phyloP scores from a whole-genome alignment of 345 rosid species.

The Noccaea caerulescens region DNA sequence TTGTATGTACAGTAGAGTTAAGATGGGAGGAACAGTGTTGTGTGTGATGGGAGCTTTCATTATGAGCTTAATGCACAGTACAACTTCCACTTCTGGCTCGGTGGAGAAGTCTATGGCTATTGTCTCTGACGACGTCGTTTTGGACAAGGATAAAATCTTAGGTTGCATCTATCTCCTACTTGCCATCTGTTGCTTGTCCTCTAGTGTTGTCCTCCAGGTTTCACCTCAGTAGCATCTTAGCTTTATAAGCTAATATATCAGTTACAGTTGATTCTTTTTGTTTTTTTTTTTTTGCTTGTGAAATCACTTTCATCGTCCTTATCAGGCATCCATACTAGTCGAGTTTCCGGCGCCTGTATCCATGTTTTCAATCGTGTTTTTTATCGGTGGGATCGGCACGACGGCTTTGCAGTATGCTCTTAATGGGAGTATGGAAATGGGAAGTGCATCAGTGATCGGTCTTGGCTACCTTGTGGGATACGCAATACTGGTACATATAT shows the following conservation, averaged over 20 bases:
- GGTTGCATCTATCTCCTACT: constrained; percentile 76
- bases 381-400: constrained; percentile 66
- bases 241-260: neutral
- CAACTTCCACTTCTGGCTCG: constrained; percentile 34
- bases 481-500: constrained; percentile 59
- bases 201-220: constrained; percentile 81
- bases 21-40: constrained; percentile 75
- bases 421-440: constrained; percentile 50
- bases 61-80: constrained; percentile 84
- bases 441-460: constrained; percentile 52
- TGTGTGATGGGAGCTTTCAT: constrained; percentile 78
- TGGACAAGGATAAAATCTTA: constrained; percentile 59
- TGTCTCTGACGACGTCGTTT: constrained; percentile 24
- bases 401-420: constrained; percentile 53
- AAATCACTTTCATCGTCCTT: neutral
- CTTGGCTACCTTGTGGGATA: constrained; percentile 49
- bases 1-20: constrained; percentile 75
- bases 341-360: constrained; percentile 91
- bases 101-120: constrained; percentile 20
- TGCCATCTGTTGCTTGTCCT: constrained; percentile 61
- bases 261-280: constrained; percentile 7
- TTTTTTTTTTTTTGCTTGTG: neutral
- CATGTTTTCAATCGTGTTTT: constrained; percentile 62
- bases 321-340: constrained; percentile 68
- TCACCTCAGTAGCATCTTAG: constrained; percentile 10